Evolutionary conservation across 768 basidiomycete genomes (phyloP).

Genomic region (Naganishia randhawae): DNA sequence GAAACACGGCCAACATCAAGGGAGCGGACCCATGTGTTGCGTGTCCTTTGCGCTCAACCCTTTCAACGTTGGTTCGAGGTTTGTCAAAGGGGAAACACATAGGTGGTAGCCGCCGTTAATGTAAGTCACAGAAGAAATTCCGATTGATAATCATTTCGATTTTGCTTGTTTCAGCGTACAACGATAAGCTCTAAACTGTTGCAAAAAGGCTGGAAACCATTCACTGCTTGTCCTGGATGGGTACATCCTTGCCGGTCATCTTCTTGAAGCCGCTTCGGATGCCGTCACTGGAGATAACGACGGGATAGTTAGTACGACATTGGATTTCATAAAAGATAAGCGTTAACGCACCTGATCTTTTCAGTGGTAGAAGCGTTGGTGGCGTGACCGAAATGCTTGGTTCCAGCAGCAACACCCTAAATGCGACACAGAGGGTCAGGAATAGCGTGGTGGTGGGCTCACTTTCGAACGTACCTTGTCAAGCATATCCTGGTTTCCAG

Average conservation of each 20-base stretch:
- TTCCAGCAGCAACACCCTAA: constrained; percentile 27
- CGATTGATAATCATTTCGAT: background rate
- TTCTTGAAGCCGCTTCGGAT: constrained; percentile 30
- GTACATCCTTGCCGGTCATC: constrained; percentile 32
- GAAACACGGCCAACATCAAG: background rate
- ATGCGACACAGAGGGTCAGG: background rate
- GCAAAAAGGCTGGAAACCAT: background rate
- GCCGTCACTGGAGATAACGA: constrained; percentile 15
- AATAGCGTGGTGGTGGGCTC: background rate
- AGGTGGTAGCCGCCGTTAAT: background rate
- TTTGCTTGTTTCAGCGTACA: constrained; percentile 17
- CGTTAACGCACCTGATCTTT: constrained; percentile 15
- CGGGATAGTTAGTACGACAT: background rate
- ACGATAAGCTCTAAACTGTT: background rate
- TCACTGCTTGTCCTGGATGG: constrained; percentile 31
- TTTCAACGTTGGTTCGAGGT: background rate
- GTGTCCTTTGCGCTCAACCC: background rate
- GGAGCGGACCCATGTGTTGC: background rate
- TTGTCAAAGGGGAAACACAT: background rate
- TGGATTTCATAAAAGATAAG: background rate
- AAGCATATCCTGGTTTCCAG: constrained; percentile 26
- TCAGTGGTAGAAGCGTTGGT: constrained; percentile 26
- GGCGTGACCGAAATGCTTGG: constrained; percentile 20
- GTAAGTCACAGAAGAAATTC: background rate
- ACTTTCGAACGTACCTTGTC: constrained; percentile 25